A percentile compares a stretch with the other conserved stretches of the same genome.
phyloP scores from a whole-genome alignment of 1,139 yeast genomes.

The Hanseniaspora gamundiae region DNA sequence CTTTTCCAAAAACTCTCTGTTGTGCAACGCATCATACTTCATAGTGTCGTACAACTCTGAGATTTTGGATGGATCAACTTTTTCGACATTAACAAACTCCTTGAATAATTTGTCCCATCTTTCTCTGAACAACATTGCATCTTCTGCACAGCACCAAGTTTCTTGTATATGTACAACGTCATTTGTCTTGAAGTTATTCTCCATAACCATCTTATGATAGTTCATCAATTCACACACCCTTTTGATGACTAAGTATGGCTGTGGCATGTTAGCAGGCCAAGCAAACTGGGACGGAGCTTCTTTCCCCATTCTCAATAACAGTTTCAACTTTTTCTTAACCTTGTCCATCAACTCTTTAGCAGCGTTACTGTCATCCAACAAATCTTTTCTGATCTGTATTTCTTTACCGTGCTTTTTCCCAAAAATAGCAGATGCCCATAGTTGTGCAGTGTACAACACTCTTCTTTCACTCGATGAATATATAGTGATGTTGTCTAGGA shows the following conservation, averaged over 20 bases:
- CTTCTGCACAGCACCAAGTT: conserved; percentile 96
- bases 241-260: conserved; percentile 86
- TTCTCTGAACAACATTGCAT: conserved; percentile 78
- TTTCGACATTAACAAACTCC: conserved; percentile 86
- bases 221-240: conserved; percentile 94
- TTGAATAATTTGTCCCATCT: conserved; percentile 95
- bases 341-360: conserved; percentile 97
- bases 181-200: conserved; percentile 54
- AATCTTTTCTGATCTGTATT: conserved; percentile 74
- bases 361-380: conserved; percentile 93
- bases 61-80: conserved; percentile 94
- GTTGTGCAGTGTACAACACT: conserved; percentile 83
- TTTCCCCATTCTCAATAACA: conserved; percentile 85
- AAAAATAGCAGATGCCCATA: conserved; percentile 73
- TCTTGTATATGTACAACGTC: conserved; percentile 60
- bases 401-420: conserved; percentile 50
- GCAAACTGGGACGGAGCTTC: conserved; percentile 98
- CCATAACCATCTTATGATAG: conserved; percentile 78
- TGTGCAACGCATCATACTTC: conserved; percentile 97
- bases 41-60: conserved; percentile 95
- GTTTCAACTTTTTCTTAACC: conserved; percentile 92
- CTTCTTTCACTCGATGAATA: conserved; percentile 91
- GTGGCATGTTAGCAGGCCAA: conserved; percentile 98
- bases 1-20: conserved; percentile 74
- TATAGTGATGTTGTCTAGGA: conserved; percentile 67